phyloP scores from a whole-genome alignment of 768 basidiomycete genomes.

The Brasilioporus rufonigricans region DNA sequence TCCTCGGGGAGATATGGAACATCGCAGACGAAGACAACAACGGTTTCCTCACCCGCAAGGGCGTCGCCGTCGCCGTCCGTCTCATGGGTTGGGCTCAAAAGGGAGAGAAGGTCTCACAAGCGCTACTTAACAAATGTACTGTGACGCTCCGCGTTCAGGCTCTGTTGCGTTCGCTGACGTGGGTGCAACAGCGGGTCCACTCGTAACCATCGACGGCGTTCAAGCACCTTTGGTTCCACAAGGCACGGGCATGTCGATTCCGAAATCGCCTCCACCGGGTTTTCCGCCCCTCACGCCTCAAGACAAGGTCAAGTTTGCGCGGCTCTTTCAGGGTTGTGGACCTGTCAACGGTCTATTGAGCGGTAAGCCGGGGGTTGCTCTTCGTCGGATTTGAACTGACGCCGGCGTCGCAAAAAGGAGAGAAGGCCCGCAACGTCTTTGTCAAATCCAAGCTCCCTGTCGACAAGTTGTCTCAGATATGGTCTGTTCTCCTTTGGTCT shows the following conservation, averaged over 20 bases:
- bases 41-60: conserved; percentile 86
- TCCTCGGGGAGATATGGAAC: conserved; percentile 91
- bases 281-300: conserved; percentile 72
- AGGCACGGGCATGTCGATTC: conserved; percentile 50
- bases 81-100: conserved; percentile 93
- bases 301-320: conserved; percentile 83
- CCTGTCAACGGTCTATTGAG: conserved; percentile 75
- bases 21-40: conserved; percentile 92
- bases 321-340: conserved; percentile 69
- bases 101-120: conserved; percentile 64
- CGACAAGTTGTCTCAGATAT: conserved; percentile 89
- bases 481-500: conserved; percentile 47
- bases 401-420: conserved; percentile 41
- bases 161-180: conserved; percentile 10
- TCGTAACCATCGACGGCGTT: conserved; percentile 76
- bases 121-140: conserved; percentile 72
- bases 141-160: conserved; percentile 5
- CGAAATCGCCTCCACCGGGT: conserved; percentile 56
- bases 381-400: neutral
- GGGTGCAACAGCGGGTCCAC: conserved; percentile 66
- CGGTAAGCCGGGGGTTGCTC: conserved; percentile 47
- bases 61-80: conserved; percentile 84
- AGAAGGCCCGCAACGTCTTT: conserved; percentile 88
- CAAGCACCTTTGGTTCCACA: conserved; percentile 51
- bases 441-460: conserved; percentile 85